Evolutionary conservation across 2,329 filamentous ascomycete species (phyloP).

Genomic region (Fusarium sp.): DNA sequence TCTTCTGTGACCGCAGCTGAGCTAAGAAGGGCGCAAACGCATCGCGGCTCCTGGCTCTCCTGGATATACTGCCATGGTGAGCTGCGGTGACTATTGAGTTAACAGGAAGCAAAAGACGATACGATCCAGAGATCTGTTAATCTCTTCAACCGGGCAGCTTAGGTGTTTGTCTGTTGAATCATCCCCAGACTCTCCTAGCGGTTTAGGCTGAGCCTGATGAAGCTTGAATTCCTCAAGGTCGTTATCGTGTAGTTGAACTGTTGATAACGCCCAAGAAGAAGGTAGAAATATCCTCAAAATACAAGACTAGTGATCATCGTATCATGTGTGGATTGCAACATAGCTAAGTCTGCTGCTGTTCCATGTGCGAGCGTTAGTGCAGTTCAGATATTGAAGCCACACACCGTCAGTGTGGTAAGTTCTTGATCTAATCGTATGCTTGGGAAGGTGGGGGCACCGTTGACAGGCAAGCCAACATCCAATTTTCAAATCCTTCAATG

Average conservation of each 20-base stretch:
- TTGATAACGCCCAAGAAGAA: conserved; percentile 3
- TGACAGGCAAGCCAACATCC: conserved; percentile 3
- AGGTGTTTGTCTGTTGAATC: conserved; percentile 26
- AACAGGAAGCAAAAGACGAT: conserved; percentile 21
- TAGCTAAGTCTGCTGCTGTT: neutral
- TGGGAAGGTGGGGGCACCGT: neutral
- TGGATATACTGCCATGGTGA: too few relatives aligned
- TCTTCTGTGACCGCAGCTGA: too few relatives aligned
- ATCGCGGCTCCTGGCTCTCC: too few relatives aligned
- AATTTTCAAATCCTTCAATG: neutral
- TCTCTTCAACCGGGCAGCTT: conserved; percentile 20
- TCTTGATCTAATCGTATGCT: conserved; percentile 16
- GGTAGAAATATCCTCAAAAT: conserved; percentile 7
- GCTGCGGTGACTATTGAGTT: neutral
- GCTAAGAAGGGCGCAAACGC: too few relatives aligned
- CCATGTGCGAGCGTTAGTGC: neutral
- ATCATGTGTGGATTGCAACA: conserved; percentile 6
- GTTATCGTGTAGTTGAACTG: conserved; percentile 12
- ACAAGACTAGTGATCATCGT: conserved; percentile 21
- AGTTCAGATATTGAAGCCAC: conserved; percentile 1
- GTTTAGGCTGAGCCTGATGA: conserved; percentile 30
- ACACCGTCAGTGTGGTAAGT: neutral
- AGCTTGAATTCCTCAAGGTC: conserved; percentile 7
- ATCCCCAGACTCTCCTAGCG: conserved; percentile 21
- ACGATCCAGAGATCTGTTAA: conserved; percentile 25